These are phyloP conservation scores for Exsudoporus floridanus DNA, from an alignment of 1,284 basidiomycete species.

Conservation along the genomic window DNA sequence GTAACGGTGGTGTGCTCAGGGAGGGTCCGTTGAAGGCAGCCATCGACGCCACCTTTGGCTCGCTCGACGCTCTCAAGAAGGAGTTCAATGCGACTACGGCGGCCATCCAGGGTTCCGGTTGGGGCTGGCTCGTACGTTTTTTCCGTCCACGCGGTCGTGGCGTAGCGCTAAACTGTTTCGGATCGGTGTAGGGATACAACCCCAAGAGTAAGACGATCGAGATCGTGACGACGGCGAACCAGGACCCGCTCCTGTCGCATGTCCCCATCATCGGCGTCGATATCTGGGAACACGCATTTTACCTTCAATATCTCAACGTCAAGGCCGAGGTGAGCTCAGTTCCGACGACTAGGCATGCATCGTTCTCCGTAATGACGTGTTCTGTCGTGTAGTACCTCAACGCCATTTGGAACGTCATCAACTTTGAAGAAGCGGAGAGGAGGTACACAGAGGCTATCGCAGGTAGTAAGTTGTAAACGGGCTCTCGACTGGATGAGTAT, in stretches of 20 bases:
- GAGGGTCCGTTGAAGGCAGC: conserved; percentile 69
- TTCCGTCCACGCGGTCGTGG: not conserved
- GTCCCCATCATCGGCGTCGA: conserved; percentile 86
- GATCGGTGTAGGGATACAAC: conserved; percentile 52
- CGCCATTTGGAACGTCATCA: conserved; percentile 82
- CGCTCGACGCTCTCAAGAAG: conserved; percentile 65
- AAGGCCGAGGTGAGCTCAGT: conserved; percentile 42
- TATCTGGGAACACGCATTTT: conserved; percentile 83
- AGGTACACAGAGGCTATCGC: conserved; percentile 57
- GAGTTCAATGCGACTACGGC: conserved; percentile 76
- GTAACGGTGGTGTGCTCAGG: conserved; percentile 61
- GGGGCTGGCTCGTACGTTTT: conserved; percentile 88
- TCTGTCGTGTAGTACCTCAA: conserved; percentile 57
- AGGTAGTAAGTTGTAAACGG: not conserved
- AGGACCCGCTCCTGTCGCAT: conserved; percentile 81
- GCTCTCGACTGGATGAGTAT: no score
- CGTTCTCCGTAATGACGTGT: not conserved
- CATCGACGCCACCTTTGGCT: conserved; percentile 66
- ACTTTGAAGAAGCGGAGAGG: conserved; percentile 77
- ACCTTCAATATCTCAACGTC: conserved; percentile 77
- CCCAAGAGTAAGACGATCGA: conserved; percentile 64
- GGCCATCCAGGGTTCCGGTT: conserved; percentile 88
- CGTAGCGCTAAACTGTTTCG: not conserved
- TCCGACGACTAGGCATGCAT: not conserved
- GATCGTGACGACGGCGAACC: conserved; percentile 80